These are phyloP conservation scores for Arctium lappa DNA, from an alignment of 129 eudicot genomes.

Conservation along the genomic window DNA sequence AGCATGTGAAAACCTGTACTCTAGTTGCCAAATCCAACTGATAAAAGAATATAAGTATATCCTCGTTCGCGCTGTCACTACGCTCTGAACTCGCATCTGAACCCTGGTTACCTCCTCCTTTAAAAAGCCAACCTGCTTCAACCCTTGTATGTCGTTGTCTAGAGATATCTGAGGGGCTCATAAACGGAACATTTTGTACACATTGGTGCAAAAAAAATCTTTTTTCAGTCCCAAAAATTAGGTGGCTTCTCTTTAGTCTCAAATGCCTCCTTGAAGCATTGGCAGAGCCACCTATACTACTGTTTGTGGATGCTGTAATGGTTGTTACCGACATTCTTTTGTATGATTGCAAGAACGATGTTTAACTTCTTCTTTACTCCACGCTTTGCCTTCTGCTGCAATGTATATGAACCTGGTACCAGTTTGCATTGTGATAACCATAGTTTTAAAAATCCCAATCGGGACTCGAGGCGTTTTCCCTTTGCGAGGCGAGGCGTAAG, in stretches of 20 bases:
- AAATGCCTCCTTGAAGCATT: constrained; percentile 38
- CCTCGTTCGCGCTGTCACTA: constrained; percentile 83
- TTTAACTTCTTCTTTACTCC: background rate
- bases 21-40: constrained; percentile 92
- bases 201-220: constrained; percentile 30
- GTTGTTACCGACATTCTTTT: constrained; percentile 49
- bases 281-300: constrained; percentile 42
- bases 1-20: constrained; percentile 69
- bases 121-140: constrained; percentile 87
- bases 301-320: constrained; percentile 46
- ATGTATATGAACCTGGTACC: constrained; percentile 5
- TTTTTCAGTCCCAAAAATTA: constrained; percentile 39
- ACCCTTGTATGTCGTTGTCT: constrained; percentile 39
- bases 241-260: constrained; percentile 23
- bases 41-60: constrained; percentile 80
- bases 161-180: constrained; percentile 20
- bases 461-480: too few species aligned
- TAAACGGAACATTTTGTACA: constrained; percentile 27
- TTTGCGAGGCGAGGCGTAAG: too few species aligned
- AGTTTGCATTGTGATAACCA: too few species aligned
- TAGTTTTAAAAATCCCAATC: too few species aligned
- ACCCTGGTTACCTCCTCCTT: constrained; percentile 68
- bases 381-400: background rate
- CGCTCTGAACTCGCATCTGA: constrained; percentile 76
- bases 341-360: background rate